A percentile compares a stretch with the other conserved stretches of the same genome.
Evolutionary conservation across 108 stramenopile species (phyloP).

Genomic region (Asterionellopsis glacialis): DNA sequence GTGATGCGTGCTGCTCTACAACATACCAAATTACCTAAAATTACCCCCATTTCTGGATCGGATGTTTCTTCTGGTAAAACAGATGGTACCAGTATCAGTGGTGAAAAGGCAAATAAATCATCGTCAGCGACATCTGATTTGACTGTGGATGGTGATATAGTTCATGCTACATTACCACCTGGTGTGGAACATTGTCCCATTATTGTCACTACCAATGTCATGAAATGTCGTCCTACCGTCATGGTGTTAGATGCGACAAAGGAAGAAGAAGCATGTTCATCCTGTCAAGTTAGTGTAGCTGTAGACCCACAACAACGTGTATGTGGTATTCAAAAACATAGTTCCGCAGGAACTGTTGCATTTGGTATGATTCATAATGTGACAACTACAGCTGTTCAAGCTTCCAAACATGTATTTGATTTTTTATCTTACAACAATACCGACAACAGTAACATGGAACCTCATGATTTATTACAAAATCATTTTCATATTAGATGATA

Average conservation of each 20-base stretch:
- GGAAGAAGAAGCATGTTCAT: slow-evolving; percentile 68
- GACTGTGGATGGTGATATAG: slow-evolving; percentile 46
- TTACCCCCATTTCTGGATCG: slow-evolving; percentile 9
- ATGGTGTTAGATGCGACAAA: slow-evolving; percentile 56
- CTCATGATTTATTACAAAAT: no score
- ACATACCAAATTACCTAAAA: slow-evolving; percentile 45
- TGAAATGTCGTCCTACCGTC: slow-evolving; percentile 27
- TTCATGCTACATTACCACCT: slow-evolving; percentile 32
- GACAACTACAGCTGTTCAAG: slow-evolving; percentile 10
- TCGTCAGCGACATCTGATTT: slow-evolving; percentile 20
- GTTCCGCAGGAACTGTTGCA: slow-evolving; percentile 22
- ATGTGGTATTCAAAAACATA: slow-evolving; percentile 52
- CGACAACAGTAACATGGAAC: no score
- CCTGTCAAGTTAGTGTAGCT: slow-evolving; percentile 49
- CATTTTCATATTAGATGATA: no score
- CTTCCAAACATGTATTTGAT: background rate
- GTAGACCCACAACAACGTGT: slow-evolving; percentile 41
- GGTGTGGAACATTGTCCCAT: slow-evolving; percentile 49
- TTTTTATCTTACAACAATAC: background rate
- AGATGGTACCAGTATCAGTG: slow-evolving; percentile 9
- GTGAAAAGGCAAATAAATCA: slow-evolving; percentile 5
- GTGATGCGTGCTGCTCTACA: slow-evolving; percentile 52
- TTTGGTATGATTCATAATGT: slow-evolving; percentile 24
- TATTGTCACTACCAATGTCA: slow-evolving; percentile 48
- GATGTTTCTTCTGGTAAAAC: slow-evolving; percentile 8